Evolutionary conservation across 768 basidiomycete species (phyloP), one percentile per base, ranked within the genome.

Genomic region (Exsudoporus frostii): DNA sequence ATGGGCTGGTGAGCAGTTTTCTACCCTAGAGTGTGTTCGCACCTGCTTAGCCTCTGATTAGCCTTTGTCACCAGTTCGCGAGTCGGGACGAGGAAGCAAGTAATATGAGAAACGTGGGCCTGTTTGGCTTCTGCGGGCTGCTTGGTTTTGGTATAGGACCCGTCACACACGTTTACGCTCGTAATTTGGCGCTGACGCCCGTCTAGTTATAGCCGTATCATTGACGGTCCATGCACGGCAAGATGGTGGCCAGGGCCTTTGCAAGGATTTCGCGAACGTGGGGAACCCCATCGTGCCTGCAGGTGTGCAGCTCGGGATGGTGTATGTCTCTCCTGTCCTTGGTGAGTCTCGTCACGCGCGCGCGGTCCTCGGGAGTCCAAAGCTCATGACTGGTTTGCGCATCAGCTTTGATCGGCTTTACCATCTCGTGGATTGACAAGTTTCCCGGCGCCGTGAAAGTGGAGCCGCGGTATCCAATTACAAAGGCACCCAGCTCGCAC

Each of bases 401-500:
- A 2, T n/a, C 36, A 69, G 70, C 60, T 2, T 45, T 56, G 34
- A 19, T 57, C 17, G 68, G 67, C 8, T 49, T 60, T 25, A 20
- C 60, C 27, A n/a, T 62, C 39, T 56, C 68, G 40, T 66, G 62
- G 64, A 43, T 65, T 5, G 68, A 70, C 63, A 71, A 54, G 55
- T 48, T 55, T 32, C 67, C 67, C 0, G 65, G 67, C 2, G 65
- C 45, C 7, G 55, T 63, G 7, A 54, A 51, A 33, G 67, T 69
- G 55, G 58, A 33, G 7, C 56, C 57, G 7, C 62, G 67, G 33
- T 63, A 69, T 38, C 54, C 56, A 17, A 38, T 60, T 17, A 71
- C 65, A n/a, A 71, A 71, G 45, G 69, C 69, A 4, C 56, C 69
- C 4, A 71, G 67, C 34, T 69, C 67, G 32, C 60, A 49, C 10